A percentile compares a stretch with the other conserved stretches of the same genome.
Evolutionary conservation across 805 yeast genomes (phyloP).

Genomic region (Candida caryicola): DNA sequence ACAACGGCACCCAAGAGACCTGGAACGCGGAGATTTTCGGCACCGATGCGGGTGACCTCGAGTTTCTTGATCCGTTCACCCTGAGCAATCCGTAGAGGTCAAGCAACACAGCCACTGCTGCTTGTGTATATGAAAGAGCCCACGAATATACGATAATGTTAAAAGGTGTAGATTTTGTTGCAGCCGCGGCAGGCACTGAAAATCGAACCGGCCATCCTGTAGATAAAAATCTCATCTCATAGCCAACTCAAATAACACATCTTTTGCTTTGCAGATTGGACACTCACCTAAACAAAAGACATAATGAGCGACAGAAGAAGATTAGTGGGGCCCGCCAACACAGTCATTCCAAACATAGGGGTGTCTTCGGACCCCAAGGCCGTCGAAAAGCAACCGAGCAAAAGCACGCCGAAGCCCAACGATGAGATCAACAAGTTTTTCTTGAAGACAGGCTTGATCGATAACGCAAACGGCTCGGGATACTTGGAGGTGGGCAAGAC

Average conservation of each 20-base stretch:
- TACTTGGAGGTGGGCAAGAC: slow-evolving; percentile 66
- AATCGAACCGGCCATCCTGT: too few species aligned
- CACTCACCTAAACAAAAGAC: background rate
- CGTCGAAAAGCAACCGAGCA: slow-evolving; percentile 1
- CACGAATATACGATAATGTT: too few species aligned
- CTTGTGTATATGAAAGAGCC: too few species aligned
- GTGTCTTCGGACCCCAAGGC: slow-evolving; percentile 10
- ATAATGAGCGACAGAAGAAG: slow-evolving; percentile 68
- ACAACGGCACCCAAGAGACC: background rate
- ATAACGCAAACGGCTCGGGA: slow-evolving; percentile 80
- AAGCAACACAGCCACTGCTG: too few species aligned
- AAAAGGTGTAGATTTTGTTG: too few species aligned
- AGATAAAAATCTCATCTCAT: slow-evolving; percentile 9
- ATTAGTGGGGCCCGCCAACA: slow-evolving; percentile 76
- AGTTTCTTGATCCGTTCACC: background rate
- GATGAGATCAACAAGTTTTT: slow-evolving; percentile 44
- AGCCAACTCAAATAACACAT: background rate
- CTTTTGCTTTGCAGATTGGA: background rate
- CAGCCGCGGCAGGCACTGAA: too few species aligned
- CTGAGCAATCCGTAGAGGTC: background rate
- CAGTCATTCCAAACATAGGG: slow-evolving; percentile 35
- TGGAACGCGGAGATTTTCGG: background rate
- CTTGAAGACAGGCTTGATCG: slow-evolving; percentile 60
- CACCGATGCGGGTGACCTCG: background rate
- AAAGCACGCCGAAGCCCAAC: background rate